Evolutionary conservation across 2,329 filamentous ascomycete species (phyloP).

Genomic region (Neodidymelliopsis sp.): DNA sequence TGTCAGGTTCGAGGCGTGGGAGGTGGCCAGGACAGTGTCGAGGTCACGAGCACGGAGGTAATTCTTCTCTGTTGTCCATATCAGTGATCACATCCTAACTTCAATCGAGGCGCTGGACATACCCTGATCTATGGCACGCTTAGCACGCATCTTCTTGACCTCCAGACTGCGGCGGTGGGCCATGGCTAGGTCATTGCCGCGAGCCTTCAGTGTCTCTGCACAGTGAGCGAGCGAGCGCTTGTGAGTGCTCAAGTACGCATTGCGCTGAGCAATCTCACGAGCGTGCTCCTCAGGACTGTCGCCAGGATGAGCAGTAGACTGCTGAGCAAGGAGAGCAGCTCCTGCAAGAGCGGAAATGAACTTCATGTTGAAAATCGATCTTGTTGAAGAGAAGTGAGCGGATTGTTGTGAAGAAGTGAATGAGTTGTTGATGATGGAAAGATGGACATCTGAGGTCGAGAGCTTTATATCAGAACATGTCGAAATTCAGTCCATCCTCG

Average conservation of each 20-base stretch:
- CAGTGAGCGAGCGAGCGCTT: conserved; percentile 54
- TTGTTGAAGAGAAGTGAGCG: conserved; percentile 6
- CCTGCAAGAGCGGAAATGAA: conserved; percentile 34
- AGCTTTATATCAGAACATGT: conserved; percentile 14
- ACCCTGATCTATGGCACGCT: conserved; percentile 41
- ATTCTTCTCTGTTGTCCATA: conserved; percentile 27
- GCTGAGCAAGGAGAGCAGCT: conserved; percentile 37
- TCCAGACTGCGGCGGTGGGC: conserved; percentile 52
- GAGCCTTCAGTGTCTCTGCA: conserved; percentile 49
- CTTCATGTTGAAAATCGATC: conserved; percentile 29
- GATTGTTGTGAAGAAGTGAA: conserved; percentile 6
- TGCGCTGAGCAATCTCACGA: conserved; percentile 47
- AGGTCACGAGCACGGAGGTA: conserved; percentile 40
- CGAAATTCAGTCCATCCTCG: not conserved
- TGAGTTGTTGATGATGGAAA: conserved; percentile 7
- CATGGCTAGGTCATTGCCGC: conserved; percentile 52
- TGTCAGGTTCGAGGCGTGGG: conserved; percentile 41
- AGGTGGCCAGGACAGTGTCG: conserved; percentile 36
- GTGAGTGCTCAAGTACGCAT: conserved; percentile 44
- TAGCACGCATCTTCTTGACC: conserved; percentile 51
- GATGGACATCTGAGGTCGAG: not conserved
- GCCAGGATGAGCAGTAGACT: conserved; percentile 49
- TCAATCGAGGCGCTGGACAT: not conserved
- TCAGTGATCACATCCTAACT: conserved; percentile 9
- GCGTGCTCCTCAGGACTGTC: conserved; percentile 43